A percentile compares a stretch with the other conserved stretches of the same genome.
These are phyloP conservation scores for Ustilago tritici DNA, from an alignment of 1,284 basidiomycete species.

Conservation along the genomic window DNA sequence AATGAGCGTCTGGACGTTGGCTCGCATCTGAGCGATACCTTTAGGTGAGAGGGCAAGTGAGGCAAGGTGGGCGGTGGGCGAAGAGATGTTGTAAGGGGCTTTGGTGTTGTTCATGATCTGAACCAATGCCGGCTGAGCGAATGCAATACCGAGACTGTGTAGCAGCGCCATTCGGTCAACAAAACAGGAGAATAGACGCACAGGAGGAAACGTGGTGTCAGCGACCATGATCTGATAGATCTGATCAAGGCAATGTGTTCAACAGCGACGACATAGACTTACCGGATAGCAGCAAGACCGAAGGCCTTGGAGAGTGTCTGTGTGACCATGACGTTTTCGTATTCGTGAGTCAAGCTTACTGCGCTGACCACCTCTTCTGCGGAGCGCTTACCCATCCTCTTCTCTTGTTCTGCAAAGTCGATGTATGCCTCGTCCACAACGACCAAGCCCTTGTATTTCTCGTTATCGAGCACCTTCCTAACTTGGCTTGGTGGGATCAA, in stretches of 20 bases:
- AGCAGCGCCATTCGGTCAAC: not conserved
- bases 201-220: not conserved
- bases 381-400: conserved; percentile 51
- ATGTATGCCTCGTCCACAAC: conserved; percentile 98
- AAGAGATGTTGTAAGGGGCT: conserved; percentile 96
- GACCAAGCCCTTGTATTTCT: conserved; percentile 87
- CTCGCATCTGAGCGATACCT: conserved; percentile 78
- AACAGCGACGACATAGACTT: not conserved
- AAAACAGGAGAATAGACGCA: too few species aligned
- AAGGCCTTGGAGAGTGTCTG: conserved; percentile 98
- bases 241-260: not conserved
- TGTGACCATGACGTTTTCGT: conserved; percentile 89
- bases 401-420: conserved; percentile 78
- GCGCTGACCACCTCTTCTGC: conserved; percentile 74
- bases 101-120: conserved; percentile 96
- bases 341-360: conserved; percentile 78
- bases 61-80: conserved; percentile 87
- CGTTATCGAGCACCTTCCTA: conserved; percentile 81
- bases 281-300: conserved; percentile 87
- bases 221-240: not conserved
- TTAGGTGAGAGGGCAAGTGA: conserved; percentile 79
- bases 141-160: conserved; percentile 83
- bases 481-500: conserved; percentile 81
- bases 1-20: conserved; percentile 77
- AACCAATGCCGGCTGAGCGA: conserved; percentile 88